Percentiles rank a stretch among this genome's conserved stretches.
phyloP scores from a whole-genome alignment of 805 yeast species.

The Lipomyces starkeyi region DNA sequence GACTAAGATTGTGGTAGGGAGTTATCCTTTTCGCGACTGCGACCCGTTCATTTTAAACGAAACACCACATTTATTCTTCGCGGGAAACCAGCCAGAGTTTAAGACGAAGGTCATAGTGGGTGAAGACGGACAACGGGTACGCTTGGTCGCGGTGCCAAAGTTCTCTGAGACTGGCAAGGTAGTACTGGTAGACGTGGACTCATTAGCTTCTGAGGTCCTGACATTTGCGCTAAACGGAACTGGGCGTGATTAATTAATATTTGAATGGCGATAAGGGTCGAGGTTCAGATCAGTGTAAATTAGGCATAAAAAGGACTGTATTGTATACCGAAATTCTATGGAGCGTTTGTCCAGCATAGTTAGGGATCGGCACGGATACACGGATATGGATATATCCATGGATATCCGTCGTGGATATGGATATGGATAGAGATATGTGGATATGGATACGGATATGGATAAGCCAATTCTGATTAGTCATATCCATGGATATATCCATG shows the following conservation, averaged over 20 bases:
- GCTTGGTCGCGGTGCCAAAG: constrained; percentile 71
- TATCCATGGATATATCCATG: too few relatives aligned
- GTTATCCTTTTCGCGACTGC: constrained; percentile 75
- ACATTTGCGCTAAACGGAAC: constrained; percentile 37
- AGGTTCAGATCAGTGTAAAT: not conserved
- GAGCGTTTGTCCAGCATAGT: too few relatives aligned
- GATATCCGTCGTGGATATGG: too few relatives aligned
- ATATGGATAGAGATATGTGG: too few relatives aligned
- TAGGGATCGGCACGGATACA: too few relatives aligned
- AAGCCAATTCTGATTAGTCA: too few relatives aligned
- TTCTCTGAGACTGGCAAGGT: constrained; percentile 70
- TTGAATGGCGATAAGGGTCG: not conserved
- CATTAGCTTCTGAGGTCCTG: constrained; percentile 62
- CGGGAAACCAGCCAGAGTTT: constrained; percentile 78
- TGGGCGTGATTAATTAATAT: not conserved
- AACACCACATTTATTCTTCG: constrained; percentile 85
- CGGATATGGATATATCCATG: too few relatives aligned
- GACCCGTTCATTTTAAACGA: constrained; percentile 84
- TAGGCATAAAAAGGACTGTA: not conserved
- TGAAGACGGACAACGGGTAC: constrained; percentile 50
- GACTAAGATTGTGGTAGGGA: constrained; percentile 44
- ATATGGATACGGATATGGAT: too few relatives aligned
- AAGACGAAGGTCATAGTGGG: constrained; percentile 54
- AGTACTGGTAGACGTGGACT: constrained; percentile 64
- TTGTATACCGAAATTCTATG: too few relatives aligned